Evolutionary conservation across 176 grass and related monocot species (phyloP).

Genomic region (Musa schizocarpa): DNA sequence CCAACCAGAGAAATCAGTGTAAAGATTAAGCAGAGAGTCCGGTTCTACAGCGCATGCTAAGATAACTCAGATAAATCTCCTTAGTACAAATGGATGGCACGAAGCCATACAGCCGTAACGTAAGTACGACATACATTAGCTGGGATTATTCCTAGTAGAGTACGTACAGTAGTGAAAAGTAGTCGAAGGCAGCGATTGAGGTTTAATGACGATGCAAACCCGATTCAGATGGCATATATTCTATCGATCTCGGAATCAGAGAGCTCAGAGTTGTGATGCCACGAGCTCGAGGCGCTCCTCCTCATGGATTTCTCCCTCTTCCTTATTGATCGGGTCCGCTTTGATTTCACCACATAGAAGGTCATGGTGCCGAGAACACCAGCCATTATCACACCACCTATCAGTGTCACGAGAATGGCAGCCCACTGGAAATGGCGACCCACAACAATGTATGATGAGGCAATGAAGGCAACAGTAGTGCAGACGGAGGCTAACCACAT

Average conservation of each 20-base stretch:
- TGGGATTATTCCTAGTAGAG: too few relatives aligned
- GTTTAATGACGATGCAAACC: too few relatives aligned
- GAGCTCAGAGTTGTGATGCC: conserved; percentile 64
- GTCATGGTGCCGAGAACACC: conserved; percentile 83
- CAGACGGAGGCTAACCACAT: conserved; percentile 95
- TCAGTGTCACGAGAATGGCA: conserved; percentile 68
- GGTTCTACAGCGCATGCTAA: too few relatives aligned
- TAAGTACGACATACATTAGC: too few relatives aligned
- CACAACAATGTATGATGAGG: conserved; percentile 79
- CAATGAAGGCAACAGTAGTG: conserved; percentile 85
- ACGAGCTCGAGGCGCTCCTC: conserved; percentile 82
- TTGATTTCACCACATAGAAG: conserved; percentile 83
- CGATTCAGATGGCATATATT: conserved; percentile 73
- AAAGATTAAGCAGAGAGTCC: too few relatives aligned
- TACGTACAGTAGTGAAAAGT: too few relatives aligned
- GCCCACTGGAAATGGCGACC: conserved; percentile 60
- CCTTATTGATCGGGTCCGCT: conserved; percentile 52
- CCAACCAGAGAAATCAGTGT: too few relatives aligned
- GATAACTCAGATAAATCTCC: too few relatives aligned
- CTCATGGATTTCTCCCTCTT: conserved; percentile 53
- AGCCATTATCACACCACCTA: conserved; percentile 75
- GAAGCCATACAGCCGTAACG: too few relatives aligned
- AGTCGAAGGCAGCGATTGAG: too few relatives aligned
- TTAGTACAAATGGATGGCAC: too few relatives aligned
- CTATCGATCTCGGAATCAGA: conserved; percentile 80